A percentile compares a stretch with the other conserved stretches of the same genome.
Evolutionary conservation across 139 green algal species (phyloP).

Genomic region (Chlamydomonas sp.): DNA sequence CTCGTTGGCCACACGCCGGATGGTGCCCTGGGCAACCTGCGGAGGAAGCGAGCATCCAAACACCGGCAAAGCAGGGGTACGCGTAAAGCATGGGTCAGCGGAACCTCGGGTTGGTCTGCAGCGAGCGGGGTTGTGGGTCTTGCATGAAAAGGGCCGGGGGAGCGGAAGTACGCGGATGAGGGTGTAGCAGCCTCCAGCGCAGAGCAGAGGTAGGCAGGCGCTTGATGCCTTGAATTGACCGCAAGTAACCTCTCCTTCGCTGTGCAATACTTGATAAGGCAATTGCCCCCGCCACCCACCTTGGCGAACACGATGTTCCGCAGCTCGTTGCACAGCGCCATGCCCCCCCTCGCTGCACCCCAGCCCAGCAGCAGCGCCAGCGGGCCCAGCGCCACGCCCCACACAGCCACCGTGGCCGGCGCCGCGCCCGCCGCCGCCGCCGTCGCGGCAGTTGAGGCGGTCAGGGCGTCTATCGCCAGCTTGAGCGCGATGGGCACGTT

Average conservation of each 20-base stretch:
- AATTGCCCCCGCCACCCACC: constrained; percentile 40
- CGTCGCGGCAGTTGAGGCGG: constrained; percentile 33
- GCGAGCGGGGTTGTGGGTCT: too few relatives aligned
- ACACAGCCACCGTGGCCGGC: background rate
- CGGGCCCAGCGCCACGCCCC: constrained; percentile 67
- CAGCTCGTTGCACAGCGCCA: constrained; percentile 83
- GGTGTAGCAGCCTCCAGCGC: too few relatives aligned
- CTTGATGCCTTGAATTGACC: background rate
- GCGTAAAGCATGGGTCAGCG: background rate
- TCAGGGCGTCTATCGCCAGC: constrained; percentile 86
- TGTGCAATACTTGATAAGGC: background rate
- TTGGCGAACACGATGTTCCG: constrained; percentile 94
- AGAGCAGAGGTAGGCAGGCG: too few relatives aligned
- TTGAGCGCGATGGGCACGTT: constrained; percentile 96
- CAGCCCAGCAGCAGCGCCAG: constrained; percentile 75
- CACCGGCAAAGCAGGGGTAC: background rate
- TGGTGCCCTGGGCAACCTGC: constrained; percentile 69
- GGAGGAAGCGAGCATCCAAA: background rate
- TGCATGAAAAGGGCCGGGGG: too few relatives aligned
- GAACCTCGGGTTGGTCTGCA: too few relatives aligned
- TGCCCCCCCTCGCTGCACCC: constrained; percentile 58
- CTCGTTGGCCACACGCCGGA: constrained; percentile 73
- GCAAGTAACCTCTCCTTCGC: background rate
- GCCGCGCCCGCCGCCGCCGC: background rate
- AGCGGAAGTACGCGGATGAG: too few relatives aligned